These are phyloP conservation scores for Parathielavia appendiculata DNA, from an alignment of 495 filamentous ascomycete species.

Conservation along the genomic window DNA sequence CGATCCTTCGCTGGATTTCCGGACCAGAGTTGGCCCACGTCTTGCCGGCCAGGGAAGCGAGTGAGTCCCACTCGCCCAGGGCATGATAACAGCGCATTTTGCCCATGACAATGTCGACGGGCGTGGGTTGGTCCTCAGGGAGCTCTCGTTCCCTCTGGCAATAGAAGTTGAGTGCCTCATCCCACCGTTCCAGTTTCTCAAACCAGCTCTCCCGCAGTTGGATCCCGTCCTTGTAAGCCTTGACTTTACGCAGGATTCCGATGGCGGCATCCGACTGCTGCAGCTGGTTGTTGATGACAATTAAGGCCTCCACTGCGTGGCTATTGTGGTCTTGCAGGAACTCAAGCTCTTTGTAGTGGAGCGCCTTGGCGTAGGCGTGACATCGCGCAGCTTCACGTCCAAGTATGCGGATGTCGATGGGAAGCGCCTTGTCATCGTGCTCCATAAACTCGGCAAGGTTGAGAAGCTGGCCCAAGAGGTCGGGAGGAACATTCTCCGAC, in stretches of 20 bases:
- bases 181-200: slow-evolving; percentile 96
- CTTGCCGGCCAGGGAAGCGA: slow-evolving; percentile 81
- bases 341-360: slow-evolving; percentile 98
- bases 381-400: slow-evolving; percentile 92
- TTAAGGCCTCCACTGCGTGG: slow-evolving; percentile 92
- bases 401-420: slow-evolving; percentile 90
- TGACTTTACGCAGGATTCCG: slow-evolving; percentile 89
- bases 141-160: slow-evolving; percentile 68
- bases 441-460: slow-evolving; percentile 99
- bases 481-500: slow-evolving; percentile 87
- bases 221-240: slow-evolving; percentile 89
- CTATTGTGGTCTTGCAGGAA: slow-evolving; percentile 96
- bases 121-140: slow-evolving; percentile 53
- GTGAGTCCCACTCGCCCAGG: slow-evolving; percentile 90
- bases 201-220: slow-evolving; percentile 94
- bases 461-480: slow-evolving; percentile 87
- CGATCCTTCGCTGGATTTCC: slow-evolving; percentile 82
- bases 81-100: slow-evolving; percentile 99
- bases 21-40: slow-evolving; percentile 83
- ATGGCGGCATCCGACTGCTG: slow-evolving; percentile 97
- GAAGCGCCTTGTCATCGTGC: slow-evolving; percentile 95
- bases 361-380: slow-evolving; percentile 94
- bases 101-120: slow-evolving; percentile 93
- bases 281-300: slow-evolving; percentile 96
- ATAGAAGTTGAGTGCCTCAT: slow-evolving; percentile 92